Evolutionary conservation across 768 basidiomycete genomes (phyloP), one percentile per base, ranked within the genome.

Genomic region (Pisolithus microcarpus): DNA sequence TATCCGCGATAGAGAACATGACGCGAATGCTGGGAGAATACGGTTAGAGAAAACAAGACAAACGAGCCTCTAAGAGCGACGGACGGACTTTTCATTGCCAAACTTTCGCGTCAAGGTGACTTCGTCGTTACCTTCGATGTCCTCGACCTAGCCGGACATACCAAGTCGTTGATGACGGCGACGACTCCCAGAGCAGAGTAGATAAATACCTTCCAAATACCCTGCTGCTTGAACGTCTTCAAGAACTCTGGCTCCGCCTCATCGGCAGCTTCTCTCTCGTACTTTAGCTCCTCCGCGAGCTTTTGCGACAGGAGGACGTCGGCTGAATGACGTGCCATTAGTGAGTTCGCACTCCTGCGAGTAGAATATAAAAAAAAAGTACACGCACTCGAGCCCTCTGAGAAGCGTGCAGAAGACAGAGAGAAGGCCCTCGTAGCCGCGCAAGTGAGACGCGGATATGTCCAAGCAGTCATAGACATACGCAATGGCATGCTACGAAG

Each of bases 1-100:
- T 75, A 67, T 97, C 94, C 38, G 88, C 85, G 58, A 95, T 89
- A 53, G 91, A 91, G 79, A 98, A 96, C 68, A 91, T 84, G 63
- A 94, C 66, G 31, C 86, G 88, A 67, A 98, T 79, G 58, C 91
- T 94, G 61, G 39, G 19, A 39, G 19, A 15, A 19, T 46, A 8
- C 37, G 18, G 44, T n/a, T 31, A 13, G 18, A 10, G 19, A 26
- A 7, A 10, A 46, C 28, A 43, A 23, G 52, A 10, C 7, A 28
- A 46, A 23, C 9, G 5, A 39, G 37, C 38, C 50, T 8, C 48
- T 13, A 15, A 30, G 9, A 47, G 16, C 30, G 38, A 28, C 24
- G 16, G 11, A 78, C 86, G 51, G 58, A 95, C 92, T 70, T 79
- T 71, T 98, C 95, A 59, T 90, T 91, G 54, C 91, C 93, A 67